Evolutionary conservation across 2,329 filamentous ascomycete species (phyloP).

Genomic region (Epichloe baconii): DNA sequence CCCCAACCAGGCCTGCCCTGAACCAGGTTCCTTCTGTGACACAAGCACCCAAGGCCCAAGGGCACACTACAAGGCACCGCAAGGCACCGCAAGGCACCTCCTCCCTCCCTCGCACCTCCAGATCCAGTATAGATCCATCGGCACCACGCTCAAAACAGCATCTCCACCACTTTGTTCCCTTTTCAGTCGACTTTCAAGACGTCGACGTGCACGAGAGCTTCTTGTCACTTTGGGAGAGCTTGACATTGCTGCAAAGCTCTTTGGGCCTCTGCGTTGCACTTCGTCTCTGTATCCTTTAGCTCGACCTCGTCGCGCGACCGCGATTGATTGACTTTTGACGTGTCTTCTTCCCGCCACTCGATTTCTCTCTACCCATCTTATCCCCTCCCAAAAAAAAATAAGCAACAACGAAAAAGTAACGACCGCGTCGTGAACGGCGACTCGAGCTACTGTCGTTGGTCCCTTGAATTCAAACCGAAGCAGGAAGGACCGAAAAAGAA

Average conservation of each 20-base stretch:
- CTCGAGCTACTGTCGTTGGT: conserved; percentile 2
- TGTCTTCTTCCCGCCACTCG: conserved; percentile 1
- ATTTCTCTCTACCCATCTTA: background rate
- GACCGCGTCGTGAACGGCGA: conserved; percentile 1
- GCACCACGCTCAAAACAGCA: conserved; percentile 52
- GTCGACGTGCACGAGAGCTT: conserved; percentile 13
- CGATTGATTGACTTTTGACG: conserved; percentile 2
- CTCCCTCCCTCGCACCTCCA: conserved; percentile 39
- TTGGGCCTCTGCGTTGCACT: background rate
- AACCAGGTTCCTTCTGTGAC: background rate
- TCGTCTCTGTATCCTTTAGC: background rate
- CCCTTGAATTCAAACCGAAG: background rate
- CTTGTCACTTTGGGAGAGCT: conserved; percentile 15
- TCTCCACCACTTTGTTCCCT: conserved; percentile 45
- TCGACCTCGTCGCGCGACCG: background rate
- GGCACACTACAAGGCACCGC: conserved; percentile 20
- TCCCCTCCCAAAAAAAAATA: background rate
- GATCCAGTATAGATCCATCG: conserved; percentile 54
- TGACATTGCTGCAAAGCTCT: conserved; percentile 1
- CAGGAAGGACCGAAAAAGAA: background rate
- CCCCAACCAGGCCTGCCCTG: conserved; percentile 7
- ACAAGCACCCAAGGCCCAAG: background rate
- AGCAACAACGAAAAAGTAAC: background rate
- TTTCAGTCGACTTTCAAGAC: conserved; percentile 23
- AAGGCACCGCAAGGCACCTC: conserved; percentile 34